Evolutionary conservation across 1,139 yeast species (phyloP).

Genomic region (Blastobotrys aristatus): DNA sequence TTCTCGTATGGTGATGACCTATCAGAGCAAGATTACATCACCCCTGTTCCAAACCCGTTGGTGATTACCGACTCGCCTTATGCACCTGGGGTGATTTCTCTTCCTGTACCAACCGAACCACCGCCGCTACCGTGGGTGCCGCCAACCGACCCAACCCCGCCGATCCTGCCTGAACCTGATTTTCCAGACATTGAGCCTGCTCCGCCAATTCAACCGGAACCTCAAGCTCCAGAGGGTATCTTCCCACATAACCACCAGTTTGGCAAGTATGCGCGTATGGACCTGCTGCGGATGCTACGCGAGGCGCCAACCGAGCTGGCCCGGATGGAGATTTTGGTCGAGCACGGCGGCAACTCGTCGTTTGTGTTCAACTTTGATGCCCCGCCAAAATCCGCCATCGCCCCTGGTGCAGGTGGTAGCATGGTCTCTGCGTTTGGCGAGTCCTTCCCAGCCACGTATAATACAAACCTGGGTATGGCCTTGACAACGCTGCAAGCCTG

Average conservation of each 20-base stretch:
- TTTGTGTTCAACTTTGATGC: slow-evolving; percentile 24
- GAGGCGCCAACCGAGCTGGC: slow-evolving; percentile 18
- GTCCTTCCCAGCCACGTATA: slow-evolving; percentile 24
- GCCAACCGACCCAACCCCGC: background rate
- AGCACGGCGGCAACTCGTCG: slow-evolving; percentile 18
- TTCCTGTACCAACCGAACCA: too few relatives aligned
- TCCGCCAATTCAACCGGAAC: background rate
- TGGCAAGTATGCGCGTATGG: slow-evolving; percentile 6
- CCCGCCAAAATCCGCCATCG: slow-evolving; percentile 21
- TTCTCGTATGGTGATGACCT: too few relatives aligned
- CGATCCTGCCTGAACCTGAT: background rate
- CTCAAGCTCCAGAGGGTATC: background rate
- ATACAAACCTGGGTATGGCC: slow-evolving; percentile 21
- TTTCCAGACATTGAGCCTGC: background rate
- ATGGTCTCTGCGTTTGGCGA: slow-evolving; percentile 22
- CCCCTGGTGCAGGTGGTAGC: slow-evolving; percentile 19
- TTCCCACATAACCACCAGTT: background rate
- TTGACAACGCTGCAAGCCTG: slow-evolving; percentile 23
- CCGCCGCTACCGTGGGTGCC: background rate
- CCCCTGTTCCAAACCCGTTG: background rate
- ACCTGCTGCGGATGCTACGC: slow-evolving; percentile 1
- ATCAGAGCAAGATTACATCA: too few relatives aligned
- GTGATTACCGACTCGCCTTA: background rate
- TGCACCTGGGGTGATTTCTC: background rate
- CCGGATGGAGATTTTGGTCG: slow-evolving; percentile 17